Percentiles rank a stretch among this genome's conserved stretches.
phyloP scores from a whole-genome alignment of 176 grass and related monocot species.

The Cocos nucifera region DNA sequence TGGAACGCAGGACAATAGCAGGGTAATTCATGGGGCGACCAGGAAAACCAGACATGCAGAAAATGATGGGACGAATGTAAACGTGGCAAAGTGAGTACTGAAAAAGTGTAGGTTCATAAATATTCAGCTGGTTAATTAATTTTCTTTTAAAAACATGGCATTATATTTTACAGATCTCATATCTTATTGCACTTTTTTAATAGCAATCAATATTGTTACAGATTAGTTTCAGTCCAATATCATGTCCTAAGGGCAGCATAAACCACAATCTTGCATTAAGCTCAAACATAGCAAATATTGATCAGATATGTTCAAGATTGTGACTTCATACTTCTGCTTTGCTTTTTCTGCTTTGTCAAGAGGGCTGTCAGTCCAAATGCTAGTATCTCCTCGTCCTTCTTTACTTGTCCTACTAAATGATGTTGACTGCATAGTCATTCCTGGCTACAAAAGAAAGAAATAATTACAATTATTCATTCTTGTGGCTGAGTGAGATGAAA shows the following conservation, averaged over 20 bases:
- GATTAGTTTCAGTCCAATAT: too few relatives aligned
- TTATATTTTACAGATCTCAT: neutral
- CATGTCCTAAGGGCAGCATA: too few relatives aligned
- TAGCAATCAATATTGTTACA: too few relatives aligned
- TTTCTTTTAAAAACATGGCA: neutral
- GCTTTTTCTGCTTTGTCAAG: slow-evolving; percentile 85
- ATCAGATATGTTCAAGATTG: slow-evolving; percentile 1
- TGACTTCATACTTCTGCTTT: slow-evolving; percentile 56
- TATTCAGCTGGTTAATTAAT: too few relatives aligned
- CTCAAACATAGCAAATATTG: neutral
- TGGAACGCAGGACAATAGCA: too few relatives aligned
- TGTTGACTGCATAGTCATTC: slow-evolving; percentile 77
- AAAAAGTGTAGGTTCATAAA: too few relatives aligned
- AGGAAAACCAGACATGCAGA: too few relatives aligned
- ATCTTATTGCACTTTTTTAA: neutral
- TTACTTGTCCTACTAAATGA: slow-evolving; percentile 78
- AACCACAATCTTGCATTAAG: too few relatives aligned
- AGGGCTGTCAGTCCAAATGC: slow-evolving; percentile 73
- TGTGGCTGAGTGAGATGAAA: slow-evolving; percentile 2
- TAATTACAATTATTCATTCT: neutral
- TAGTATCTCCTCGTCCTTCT: slow-evolving; percentile 85
- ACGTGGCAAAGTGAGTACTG: too few relatives aligned
- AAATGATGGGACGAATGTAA: too few relatives aligned
- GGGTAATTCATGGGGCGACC: too few relatives aligned
- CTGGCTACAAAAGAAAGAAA: slow-evolving; percentile 35